These are phyloP conservation scores for Pseudozyma sp. DNA, from an alignment of 1,284 basidiomycete genomes.

Conservation along the genomic window DNA sequence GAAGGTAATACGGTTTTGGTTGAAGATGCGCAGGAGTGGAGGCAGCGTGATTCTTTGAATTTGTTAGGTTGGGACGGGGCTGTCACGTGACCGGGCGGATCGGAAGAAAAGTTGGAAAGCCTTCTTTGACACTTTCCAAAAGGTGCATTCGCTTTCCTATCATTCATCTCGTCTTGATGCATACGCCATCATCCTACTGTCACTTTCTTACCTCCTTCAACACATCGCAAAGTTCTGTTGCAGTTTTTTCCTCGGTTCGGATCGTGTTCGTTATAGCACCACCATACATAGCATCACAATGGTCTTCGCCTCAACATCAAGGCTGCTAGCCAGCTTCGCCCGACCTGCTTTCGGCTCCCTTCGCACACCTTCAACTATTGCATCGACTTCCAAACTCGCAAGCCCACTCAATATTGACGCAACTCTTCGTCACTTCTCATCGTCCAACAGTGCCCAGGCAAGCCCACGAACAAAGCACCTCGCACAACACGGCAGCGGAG, in stretches of 20 bases:
- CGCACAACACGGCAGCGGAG: slow-evolving; percentile 47
- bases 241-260: no score
- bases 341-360: slow-evolving; percentile 16
- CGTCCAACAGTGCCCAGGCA: slow-evolving; percentile 9
- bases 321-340: slow-evolving; percentile 27
- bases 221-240: not conserved
- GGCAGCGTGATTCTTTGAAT: not conserved
- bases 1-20: not conserved
- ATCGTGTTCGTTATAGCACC: no score
- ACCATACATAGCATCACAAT: slow-evolving; percentile 3
- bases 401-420: not conserved
- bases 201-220: not conserved
- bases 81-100: slow-evolving; percentile 22
- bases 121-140: slow-evolving; percentile 13
- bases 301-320: slow-evolving; percentile 29
- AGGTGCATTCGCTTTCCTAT: no score
- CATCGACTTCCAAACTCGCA: not conserved
- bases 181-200: not conserved
- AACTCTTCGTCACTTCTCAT: slow-evolving; percentile 18
- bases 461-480: slow-evolving; percentile 45
- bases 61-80: slow-evolving; percentile 16
- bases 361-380: slow-evolving; percentile 9
- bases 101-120: slow-evolving; percentile 36
- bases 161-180: not conserved
- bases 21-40: slow-evolving; percentile 11